Base-by-base conservation (phyloP, 768 basidiomycete genomes). In the Lenzites betulinus region DNA sequence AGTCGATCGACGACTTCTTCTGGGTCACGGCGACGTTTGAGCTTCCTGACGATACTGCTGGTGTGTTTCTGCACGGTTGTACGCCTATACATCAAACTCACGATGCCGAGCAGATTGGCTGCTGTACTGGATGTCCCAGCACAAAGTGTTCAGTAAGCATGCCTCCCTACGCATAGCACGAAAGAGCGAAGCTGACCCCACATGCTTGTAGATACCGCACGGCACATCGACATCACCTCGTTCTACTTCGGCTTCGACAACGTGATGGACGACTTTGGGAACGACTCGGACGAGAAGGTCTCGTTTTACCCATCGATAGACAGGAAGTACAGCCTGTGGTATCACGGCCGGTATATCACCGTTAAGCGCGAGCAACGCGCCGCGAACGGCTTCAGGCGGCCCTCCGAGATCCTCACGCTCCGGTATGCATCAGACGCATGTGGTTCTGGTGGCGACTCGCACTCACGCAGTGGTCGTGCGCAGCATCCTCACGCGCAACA, bases 61-160 rank as follows among this genome's bases (percentile, higher is more conserved):
- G 88, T 87, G 65, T 11, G 84, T 23, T 49, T 54, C 51, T 46
- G 43, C 16, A 38, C 5, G n/a, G 54, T 15, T 20, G 16, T 42
- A 7, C 8, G 13, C 11, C 6, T 22, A 11, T 18, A 39, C 11
- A 13, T 2, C 22, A 25, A 1, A 23, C 44, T 23, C 25, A 25
- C 7, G 6, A 20, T 54, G 1, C 39, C 39, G 26, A 58, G 13
- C 23, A 89, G 87, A 80, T 39, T 91, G 89, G 89, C 78, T 90
- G 66, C 81, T 89, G 79, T 72, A 79, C 41, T 91, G 89, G 88
- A 71, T 90, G 0, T 83, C 86, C 4, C 77, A 78, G 52, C 83
- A 84, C 22, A 52, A 57, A 13, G 46, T 62, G n/a, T 62, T 62
- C 51, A 44, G 61, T 62, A 16, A 38, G 56, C 25, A n/a, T 15